Evolutionary conservation across 1,139 yeast species (phyloP).

Genomic region (Candida tropicalis): DNA sequence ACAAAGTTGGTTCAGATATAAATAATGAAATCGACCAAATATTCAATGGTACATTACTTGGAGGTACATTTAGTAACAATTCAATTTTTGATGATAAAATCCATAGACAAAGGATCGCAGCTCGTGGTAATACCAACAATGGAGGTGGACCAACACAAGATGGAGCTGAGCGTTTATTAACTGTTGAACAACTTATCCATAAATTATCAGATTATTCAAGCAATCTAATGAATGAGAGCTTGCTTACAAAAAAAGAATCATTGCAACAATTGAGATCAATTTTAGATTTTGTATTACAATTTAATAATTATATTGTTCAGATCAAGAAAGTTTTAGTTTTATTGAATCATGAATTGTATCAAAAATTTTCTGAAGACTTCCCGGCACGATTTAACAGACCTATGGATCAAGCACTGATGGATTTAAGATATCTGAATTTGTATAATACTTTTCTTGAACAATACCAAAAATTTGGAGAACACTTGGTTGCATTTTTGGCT

Average conservation of each 20-base stretch:
- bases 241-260: constrained; percentile 63
- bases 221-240: constrained; percentile 65
- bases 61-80: constrained; percentile 20
- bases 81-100: constrained; percentile 36
- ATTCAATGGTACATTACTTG: constrained; percentile 8
- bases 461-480: constrained; percentile 56
- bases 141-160: too few relatives aligned
- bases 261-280: constrained; percentile 50
- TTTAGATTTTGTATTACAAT: constrained; percentile 53
- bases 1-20: constrained; percentile 11
- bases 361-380: constrained; percentile 38
- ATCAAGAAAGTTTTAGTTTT: constrained; percentile 58
- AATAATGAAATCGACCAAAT: constrained; percentile 6
- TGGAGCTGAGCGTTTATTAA: constrained; percentile 20
- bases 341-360: constrained; percentile 50
- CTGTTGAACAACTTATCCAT: constrained; percentile 53
- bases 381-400: constrained; percentile 42
- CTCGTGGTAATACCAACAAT: background rate
- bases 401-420: constrained; percentile 42
- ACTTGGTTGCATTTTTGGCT: constrained; percentile 55
- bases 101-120: background rate
- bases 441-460: constrained; percentile 53
- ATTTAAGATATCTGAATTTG: constrained; percentile 46
- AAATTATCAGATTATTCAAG: constrained; percentile 62
- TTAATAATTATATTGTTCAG: constrained; percentile 55